Conservation (phyloP, 106 monocot genomes). For the Dendrobium catenatum region DNA sequence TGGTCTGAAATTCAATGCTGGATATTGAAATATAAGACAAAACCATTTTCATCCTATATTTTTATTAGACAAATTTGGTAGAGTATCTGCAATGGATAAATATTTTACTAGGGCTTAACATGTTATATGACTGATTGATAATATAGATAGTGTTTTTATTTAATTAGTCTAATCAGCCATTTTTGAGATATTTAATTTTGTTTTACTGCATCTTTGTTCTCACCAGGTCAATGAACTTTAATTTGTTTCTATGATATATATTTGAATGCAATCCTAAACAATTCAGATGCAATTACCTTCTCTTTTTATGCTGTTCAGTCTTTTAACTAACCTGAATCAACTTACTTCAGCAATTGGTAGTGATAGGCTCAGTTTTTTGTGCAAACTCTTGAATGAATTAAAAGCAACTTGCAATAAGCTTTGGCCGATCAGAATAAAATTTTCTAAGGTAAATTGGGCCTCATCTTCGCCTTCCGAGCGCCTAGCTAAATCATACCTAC, state of each 20-base stretch:
- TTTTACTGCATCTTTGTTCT: too few relatives aligned
- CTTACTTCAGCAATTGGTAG: background rate
- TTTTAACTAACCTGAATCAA: background rate
- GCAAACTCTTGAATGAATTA: background rate
- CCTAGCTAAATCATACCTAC: too few relatives aligned
- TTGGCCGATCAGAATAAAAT: background rate
- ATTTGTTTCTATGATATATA: background rate
- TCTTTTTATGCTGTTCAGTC: background rate
- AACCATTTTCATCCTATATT: too few relatives aligned
- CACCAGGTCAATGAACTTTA: background rate
- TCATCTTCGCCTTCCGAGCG: too few relatives aligned
- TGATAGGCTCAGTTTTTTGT: background rate
- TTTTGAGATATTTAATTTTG: background rate
- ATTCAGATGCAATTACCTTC: background rate
- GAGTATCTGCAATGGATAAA: background rate
- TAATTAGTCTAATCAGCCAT: background rate
- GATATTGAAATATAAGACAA: too few relatives aligned
- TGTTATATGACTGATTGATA: background rate
- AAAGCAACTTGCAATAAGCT: background rate
- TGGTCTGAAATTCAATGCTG: too few relatives aligned
- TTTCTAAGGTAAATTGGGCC: too few relatives aligned
- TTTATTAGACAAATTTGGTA: too few relatives aligned
- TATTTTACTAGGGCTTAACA: background rate
- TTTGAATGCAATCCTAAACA: background rate
- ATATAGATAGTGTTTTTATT: background rate